Base-by-base conservation (phyloP, 257 asterid genomes). In the Misopates orontium region DNA sequence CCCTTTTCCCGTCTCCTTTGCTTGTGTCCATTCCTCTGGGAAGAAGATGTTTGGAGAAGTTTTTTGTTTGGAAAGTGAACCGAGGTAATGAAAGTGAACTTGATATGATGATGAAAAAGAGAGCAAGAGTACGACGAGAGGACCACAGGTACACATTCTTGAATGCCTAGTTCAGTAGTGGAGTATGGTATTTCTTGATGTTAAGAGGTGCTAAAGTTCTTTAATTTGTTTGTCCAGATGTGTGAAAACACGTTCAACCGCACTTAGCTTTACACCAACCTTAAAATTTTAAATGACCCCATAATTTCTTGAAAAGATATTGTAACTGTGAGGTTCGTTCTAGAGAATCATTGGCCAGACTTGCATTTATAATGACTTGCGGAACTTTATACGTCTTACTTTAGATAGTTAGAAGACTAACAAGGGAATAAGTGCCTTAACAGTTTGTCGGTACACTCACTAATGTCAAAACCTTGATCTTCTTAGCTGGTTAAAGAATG, bases 61-160 rank as follows among this genome's bases (percentile, higher is more conserved):
- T 69, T 52, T 28, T 31, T 58, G 72, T 61, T 11, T 36, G 59
- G 47, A 40, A 76, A 66, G 74, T 67, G 75, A 74, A 71, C 66
- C 47, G 32, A 68, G 70, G 75, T 36, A 75, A 67, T 69, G 82
- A 62, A 64, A 60, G 72, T 66, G 74, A 71, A 64, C 47, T 70
- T 73, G 83, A 59, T 17, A 45, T 61, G 63, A 72, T 42, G 78
- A 74, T 63, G 75, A 67, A 71, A 80, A 65, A 77, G 77, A 71
- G 76, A 61, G 69, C 64, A 47, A 69, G 79, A 77, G 69, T 74
- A 64, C 56, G 82, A 40, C 42, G 42, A 69, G 80, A 83, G 95
- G 93, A 84, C 95, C 95, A 87, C 90, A 69, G 68, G 82, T 72
- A 80, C 83, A 91, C 84, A 81, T 69, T 64, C 62, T 74, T 75